phyloP scores from a whole-genome alignment of 1,284 basidiomycete genomes.

The Afroboletus lepidellus region DNA sequence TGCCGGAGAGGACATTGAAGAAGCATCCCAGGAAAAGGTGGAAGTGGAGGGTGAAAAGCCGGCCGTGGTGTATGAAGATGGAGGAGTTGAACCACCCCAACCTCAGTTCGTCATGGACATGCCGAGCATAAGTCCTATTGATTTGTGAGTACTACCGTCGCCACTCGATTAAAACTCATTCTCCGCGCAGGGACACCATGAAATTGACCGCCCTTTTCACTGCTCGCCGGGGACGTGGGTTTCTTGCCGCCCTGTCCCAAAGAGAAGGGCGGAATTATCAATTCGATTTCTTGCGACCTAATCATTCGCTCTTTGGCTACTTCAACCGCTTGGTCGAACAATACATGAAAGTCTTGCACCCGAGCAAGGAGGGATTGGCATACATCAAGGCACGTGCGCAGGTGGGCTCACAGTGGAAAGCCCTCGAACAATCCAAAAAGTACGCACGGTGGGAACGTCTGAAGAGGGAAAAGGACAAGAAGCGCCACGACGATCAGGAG shows the following conservation, averaged over 20 bases:
- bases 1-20: constrained; percentile 73
- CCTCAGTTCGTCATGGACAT: constrained; percentile 87
- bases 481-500: constrained; percentile 86
- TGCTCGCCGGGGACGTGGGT: constrained; percentile 85
- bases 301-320: constrained; percentile 93
- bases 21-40: constrained; percentile 46
- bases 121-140: constrained; percentile 87
- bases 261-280: constrained; percentile 95
- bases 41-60: constrained; percentile 39
- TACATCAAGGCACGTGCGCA: constrained; percentile 64
- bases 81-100: constrained; percentile 78
- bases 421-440: constrained; percentile 73
- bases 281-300: constrained; percentile 96
- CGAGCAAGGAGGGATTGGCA: constrained; percentile 73
- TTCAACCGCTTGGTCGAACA: constrained; percentile 98
- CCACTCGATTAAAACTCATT: constrained; percentile 17
- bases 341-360: constrained; percentile 89
- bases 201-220: constrained; percentile 96
- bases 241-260: constrained; percentile 83
- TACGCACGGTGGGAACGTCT: constrained; percentile 89
- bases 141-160: constrained; percentile 64
- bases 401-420: constrained; percentile 67
- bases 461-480: constrained; percentile 83
- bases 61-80: constrained; percentile 43
- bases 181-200: constrained; percentile 70